Evolutionary conservation across 2,329 filamentous ascomycete species (phyloP).

Genomic region (Dactylonectria macrodidyma): DNA sequence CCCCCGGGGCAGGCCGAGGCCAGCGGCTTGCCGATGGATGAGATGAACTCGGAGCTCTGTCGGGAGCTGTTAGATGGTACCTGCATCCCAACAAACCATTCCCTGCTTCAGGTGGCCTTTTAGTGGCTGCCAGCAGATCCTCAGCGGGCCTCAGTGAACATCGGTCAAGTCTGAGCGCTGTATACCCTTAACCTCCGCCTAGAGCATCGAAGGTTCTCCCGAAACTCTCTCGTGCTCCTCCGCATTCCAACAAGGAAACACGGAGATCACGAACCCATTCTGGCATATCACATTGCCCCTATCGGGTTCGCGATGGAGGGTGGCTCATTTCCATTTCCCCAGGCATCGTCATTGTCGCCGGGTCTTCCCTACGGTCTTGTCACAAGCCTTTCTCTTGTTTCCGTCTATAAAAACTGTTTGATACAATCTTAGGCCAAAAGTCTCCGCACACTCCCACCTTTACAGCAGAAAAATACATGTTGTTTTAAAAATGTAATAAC

Average conservation of each 20-base stretch:
- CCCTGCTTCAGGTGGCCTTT: neutral
- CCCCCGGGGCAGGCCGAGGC: constrained; percentile 38
- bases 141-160: neutral
- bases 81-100: constrained; percentile 15
- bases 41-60: constrained; percentile 18
- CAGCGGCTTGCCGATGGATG: constrained; percentile 25
- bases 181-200: constrained; percentile 35
- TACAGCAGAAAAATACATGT: too few species aligned
- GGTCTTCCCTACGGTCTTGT: neutral
- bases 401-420: constrained; percentile 2
- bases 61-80: constrained; percentile 23
- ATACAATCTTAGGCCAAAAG: too few species aligned
- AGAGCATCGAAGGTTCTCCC: constrained; percentile 12
- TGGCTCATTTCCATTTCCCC: constrained; percentile 18
- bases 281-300: constrained; percentile 10
- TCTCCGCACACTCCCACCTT: neutral
- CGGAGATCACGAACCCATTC: constrained; percentile 18
- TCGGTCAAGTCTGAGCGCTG: neutral
- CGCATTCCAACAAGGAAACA: constrained; percentile 22
- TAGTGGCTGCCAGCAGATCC: neutral
- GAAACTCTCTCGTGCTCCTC: constrained; percentile 7
- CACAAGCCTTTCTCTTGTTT: constrained; percentile 9
- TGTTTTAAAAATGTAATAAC: too few species aligned
- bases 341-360: neutral
- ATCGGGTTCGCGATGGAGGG: constrained; percentile 5